These are phyloP conservation scores for Beauveria bassiana DNA, from an alignment of 2,329 filamentous ascomycete species.

Conservation along the genomic window DNA sequence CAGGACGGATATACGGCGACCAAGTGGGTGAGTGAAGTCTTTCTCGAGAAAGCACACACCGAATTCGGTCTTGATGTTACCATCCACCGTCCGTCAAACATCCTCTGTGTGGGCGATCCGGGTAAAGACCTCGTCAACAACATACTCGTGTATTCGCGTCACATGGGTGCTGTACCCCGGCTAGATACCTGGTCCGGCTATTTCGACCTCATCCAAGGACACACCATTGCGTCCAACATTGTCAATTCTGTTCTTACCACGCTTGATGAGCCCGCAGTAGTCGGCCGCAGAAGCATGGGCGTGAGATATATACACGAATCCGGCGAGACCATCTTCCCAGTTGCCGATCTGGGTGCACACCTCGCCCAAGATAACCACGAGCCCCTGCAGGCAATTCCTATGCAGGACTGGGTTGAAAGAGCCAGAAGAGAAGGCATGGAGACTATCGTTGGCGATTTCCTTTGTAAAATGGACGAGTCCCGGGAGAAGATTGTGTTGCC, in stretches of 20 bases:
- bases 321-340: neutral
- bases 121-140: conserved; percentile 1
- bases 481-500: neutral
- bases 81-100: neutral
- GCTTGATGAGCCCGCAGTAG: too few relatives aligned
- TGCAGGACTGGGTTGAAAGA: neutral
- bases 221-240: neutral
- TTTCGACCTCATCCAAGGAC: neutral
- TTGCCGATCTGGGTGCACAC: neutral
- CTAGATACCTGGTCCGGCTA: neutral
- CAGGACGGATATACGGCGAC: conserved; percentile 25
- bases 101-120: neutral
- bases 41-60: conserved; percentile 18
- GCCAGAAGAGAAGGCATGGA: neutral
- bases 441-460: neutral
- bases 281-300: too few relatives aligned
- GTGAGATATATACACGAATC: neutral
- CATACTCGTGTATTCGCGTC: neutral
- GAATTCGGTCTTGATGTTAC: neutral
- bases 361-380: neutral
- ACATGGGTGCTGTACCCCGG: neutral
- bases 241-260: neutral
- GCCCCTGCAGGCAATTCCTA: neutral
- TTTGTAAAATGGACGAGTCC: neutral
- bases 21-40: conserved; percentile 28